Percentiles rank a stretch among this genome's conserved stretches.
Conservation (phyloP, 169 alveolate genomes). For the Plasmodium sp. region DNA sequence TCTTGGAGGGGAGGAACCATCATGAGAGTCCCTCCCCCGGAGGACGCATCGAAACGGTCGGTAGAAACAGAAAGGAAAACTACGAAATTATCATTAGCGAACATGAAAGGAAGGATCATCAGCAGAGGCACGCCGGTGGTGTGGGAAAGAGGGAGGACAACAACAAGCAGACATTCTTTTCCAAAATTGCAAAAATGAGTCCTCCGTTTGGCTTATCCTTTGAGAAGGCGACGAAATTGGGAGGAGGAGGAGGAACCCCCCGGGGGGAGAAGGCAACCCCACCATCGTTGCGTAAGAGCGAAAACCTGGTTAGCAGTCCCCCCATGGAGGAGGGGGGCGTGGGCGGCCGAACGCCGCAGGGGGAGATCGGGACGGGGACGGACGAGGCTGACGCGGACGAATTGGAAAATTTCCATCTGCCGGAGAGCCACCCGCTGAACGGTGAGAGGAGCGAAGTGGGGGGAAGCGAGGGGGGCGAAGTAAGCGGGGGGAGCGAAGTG, state of each 20-base stretch:
- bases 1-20: not conserved
- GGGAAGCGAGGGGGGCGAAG: not conserved
- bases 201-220: not conserved
- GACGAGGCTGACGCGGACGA: not conserved
- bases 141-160: not conserved
- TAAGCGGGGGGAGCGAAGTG: not conserved
- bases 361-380: not conserved
- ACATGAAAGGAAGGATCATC: constrained; percentile 1
- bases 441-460: not conserved
- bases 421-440: constrained; percentile 36
- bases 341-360: not conserved
- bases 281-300: not conserved
- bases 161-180: not conserved
- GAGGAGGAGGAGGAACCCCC: not conserved
- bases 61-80: not conserved
- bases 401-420: constrained; percentile 36
- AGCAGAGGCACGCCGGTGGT: not conserved
- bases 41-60: not conserved
- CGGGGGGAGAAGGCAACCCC: not conserved
- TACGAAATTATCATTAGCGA: not conserved
- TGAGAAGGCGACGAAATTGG: not conserved
- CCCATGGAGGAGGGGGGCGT: not conserved
- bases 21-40: not conserved
- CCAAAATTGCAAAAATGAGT: not conserved
- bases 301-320: not conserved